phyloP scores from a whole-genome alignment of 305 asterid genomes.

The Fraxinus floribunda region DNA sequence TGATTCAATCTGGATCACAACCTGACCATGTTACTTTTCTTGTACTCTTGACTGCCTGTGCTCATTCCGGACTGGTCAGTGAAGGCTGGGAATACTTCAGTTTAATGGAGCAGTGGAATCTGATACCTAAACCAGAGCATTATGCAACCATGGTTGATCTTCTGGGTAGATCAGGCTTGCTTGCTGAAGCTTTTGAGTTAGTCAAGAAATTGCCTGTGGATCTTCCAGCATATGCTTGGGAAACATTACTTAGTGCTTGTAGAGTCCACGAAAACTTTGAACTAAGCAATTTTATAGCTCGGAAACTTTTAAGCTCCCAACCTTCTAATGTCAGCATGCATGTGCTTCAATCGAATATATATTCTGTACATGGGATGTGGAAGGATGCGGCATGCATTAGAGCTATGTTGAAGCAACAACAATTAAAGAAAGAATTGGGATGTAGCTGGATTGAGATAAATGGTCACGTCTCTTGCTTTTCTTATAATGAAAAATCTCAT shows the following conservation, averaged over 20 bases:
- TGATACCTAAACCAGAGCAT: slow-evolving; percentile 44
- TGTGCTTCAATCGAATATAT: slow-evolving; percentile 48
- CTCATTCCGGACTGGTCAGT: slow-evolving; percentile 44
- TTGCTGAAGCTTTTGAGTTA: slow-evolving; percentile 40
- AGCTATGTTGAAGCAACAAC: slow-evolving; percentile 29
- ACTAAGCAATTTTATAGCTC: slow-evolving; percentile 34
- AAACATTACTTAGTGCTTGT: slow-evolving; percentile 49
- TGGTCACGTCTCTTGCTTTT: slow-evolving; percentile 33
- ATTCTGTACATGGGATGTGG: slow-evolving; percentile 52
- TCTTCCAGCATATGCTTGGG: slow-evolving; percentile 46
- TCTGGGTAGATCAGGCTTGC: slow-evolving; percentile 45
- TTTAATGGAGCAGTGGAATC: slow-evolving; percentile 41
- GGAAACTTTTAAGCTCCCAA: slow-evolving; percentile 19
- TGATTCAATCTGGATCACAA: slow-evolving; percentile 34
- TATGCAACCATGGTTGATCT: slow-evolving; percentile 42
- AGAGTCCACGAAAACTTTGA: slow-evolving; percentile 41
- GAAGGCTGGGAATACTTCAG: slow-evolving; percentile 38
- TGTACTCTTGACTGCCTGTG: slow-evolving; percentile 50
- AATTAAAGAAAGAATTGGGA: slow-evolving; percentile 40
- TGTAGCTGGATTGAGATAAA: slow-evolving; percentile 51
- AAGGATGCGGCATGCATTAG: slow-evolving; percentile 43
- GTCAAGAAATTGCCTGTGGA: slow-evolving; percentile 36
- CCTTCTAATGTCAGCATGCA: slow-evolving; percentile 38
- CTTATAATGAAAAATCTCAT: slow-evolving; percentile 30
- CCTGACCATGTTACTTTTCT: slow-evolving; percentile 48